phyloP scores from a whole-genome alignment of 2,329 filamentous ascomycete genomes.

The Talaromyces marneffei region DNA sequence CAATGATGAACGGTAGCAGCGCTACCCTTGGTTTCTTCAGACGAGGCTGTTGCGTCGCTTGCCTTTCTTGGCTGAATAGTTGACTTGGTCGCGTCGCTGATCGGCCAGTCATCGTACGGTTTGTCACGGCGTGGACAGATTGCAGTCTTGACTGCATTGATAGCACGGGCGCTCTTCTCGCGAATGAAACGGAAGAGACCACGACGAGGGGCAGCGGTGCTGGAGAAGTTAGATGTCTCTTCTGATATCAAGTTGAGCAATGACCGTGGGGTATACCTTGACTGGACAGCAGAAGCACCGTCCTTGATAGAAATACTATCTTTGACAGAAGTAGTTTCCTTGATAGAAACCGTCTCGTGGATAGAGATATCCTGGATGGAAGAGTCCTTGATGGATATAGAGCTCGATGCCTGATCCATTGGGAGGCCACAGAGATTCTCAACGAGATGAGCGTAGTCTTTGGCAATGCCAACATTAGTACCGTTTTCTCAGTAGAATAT shows the following conservation, averaged over 20 bases:
- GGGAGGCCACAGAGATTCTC: background rate
- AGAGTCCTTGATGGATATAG: background rate
- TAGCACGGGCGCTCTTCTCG: background rate
- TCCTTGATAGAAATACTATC: background rate
- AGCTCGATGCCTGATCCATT: constrained; percentile 2
- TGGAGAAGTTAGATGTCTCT: background rate
- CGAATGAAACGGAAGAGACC: background rate
- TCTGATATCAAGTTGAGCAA: background rate
- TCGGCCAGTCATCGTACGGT: background rate
- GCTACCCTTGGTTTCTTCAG: constrained; percentile 30
- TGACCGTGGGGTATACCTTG: background rate
- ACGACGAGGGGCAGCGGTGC: background rate
- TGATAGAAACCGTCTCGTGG: background rate
- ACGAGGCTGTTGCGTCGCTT: constrained; percentile 29
- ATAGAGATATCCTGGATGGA: background rate
- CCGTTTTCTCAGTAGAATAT: background rate
- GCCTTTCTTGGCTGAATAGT: constrained; percentile 23
- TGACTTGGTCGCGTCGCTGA: background rate
- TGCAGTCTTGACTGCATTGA: constrained; percentile 6
- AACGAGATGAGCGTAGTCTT: background rate
- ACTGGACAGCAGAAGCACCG: background rate
- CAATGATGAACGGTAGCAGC: constrained; percentile 29
- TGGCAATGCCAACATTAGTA: background rate
- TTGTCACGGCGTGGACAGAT: background rate
- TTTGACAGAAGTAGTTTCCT: background rate